Evolutionary conservation across 1,284 basidiomycete species (phyloP).

Genomic region (Cutaneotrichosporon sp.): DNA sequence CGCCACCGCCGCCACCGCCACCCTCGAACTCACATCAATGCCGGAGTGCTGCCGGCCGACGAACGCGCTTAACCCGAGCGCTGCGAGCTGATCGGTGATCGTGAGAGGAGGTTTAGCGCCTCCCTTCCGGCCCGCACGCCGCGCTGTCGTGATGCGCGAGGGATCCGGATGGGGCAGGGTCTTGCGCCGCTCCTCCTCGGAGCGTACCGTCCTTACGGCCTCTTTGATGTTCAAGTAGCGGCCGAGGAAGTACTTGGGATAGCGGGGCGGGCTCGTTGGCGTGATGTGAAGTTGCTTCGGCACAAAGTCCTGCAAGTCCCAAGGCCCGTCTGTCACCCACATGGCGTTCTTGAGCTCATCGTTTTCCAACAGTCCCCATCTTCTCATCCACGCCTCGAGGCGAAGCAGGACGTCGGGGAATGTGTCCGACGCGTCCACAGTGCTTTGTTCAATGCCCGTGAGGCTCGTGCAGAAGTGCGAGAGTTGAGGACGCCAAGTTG

Average conservation of each 20-base stretch:
- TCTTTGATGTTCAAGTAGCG: constrained; percentile 52
- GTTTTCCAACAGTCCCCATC: constrained; percentile 52
- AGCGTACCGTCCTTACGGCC: constrained; percentile 48
- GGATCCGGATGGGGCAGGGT: constrained; percentile 30
- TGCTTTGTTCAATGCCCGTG: constrained; percentile 88
- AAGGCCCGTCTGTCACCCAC: constrained; percentile 59
- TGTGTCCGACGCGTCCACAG: constrained; percentile 74
- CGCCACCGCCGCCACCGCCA: neutral
- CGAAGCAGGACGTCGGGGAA: constrained; percentile 69
- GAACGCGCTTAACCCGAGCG: constrained; percentile 59
- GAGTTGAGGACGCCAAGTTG: constrained; percentile 79
- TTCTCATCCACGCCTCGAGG: constrained; percentile 68
- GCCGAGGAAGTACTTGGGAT: constrained; percentile 47
- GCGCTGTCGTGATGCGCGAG: constrained; percentile 32
- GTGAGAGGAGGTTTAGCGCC: constrained; percentile 36
- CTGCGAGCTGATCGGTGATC: constrained; percentile 49
- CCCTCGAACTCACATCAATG: constrained; percentile 76
- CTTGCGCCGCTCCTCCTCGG: neutral
- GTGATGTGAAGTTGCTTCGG: constrained; percentile 53
- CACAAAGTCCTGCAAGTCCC: constrained; percentile 51
- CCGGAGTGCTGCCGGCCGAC: constrained; percentile 81
- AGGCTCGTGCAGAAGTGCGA: constrained; percentile 80
- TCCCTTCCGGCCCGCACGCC: constrained; percentile 12
- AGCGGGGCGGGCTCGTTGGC: constrained; percentile 34
- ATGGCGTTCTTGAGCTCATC: constrained; percentile 46